phyloP scores from a whole-genome alignment of 805 yeast genomes.

The Jamesozyma piceae region DNA sequence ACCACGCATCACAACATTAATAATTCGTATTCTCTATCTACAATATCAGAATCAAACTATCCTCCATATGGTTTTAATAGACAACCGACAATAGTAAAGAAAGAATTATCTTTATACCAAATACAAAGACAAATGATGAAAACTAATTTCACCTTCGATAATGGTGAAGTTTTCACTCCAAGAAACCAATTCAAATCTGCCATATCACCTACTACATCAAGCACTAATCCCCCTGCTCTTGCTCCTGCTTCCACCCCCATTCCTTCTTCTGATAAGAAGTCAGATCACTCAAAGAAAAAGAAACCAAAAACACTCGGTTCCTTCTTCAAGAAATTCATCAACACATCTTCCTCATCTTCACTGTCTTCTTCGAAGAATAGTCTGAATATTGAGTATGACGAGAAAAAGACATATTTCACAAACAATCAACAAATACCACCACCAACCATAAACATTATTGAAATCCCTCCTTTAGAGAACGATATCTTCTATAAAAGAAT shows the following conservation, averaged over 20 bases:
- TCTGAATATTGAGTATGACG: background rate
- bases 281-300: background rate
- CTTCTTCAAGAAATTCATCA: background rate
- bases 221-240: background rate
- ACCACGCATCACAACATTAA: no score
- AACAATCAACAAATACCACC: background rate
- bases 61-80: background rate
- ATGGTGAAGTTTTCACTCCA: slow-evolving; percentile 28
- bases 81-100: background rate
- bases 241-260: background rate
- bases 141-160: slow-evolving; percentile 21
- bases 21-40: no score
- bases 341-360: background rate
- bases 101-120: slow-evolving; percentile 19
- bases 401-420: background rate
- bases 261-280: background rate
- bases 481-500: slow-evolving; percentile 7
- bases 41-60: no score
- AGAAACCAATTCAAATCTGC: slow-evolving; percentile 5
- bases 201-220: background rate
- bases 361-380: no score
- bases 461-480: background rate
- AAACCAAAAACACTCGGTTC: background rate
- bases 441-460: background rate
- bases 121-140: slow-evolving; percentile 23